Evolutionary conservation across 345 rosid species (phyloP).

Genomic region (Eucalyptus microcorys): DNA sequence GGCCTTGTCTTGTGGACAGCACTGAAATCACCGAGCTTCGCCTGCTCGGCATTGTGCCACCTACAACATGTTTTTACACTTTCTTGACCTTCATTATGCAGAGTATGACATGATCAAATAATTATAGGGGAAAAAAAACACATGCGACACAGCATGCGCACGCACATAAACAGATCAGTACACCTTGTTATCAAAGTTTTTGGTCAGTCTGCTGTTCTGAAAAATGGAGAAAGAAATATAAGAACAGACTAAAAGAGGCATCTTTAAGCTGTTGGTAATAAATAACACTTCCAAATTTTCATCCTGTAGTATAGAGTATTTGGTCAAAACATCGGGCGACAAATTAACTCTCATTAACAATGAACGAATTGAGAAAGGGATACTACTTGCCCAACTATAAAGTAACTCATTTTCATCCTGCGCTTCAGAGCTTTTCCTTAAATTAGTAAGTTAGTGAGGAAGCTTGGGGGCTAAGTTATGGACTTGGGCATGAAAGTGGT

Average conservation of each 20-base stretch:
- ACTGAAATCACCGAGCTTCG: background rate
- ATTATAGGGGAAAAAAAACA: too few relatives aligned
- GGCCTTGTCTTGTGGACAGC: background rate
- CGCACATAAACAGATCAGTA: background rate
- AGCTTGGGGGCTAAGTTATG: background rate
- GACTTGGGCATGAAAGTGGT: background rate
- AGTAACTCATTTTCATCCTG: too few relatives aligned
- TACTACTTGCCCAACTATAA: background rate
- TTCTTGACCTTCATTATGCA: background rate
- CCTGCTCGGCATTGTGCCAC: background rate
- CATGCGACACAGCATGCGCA: background rate
- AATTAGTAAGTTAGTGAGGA: background rate
- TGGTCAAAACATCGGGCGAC: background rate
- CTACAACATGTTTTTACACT: background rate
- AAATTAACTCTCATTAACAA: background rate
- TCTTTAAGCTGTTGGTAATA: background rate
- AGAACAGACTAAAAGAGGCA: background rate
- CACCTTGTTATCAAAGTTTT: background rate
- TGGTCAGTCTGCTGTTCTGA: background rate
- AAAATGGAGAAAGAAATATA: background rate
- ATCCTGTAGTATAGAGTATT: background rate
- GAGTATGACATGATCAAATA: background rate
- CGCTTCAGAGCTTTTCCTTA: too few relatives aligned
- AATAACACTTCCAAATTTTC: background rate
- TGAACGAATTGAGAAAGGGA: background rate